These are phyloP conservation scores for Penicillium sumatraense DNA, from an alignment of 2,329 filamentous ascomycete genomes.

Conservation along the genomic window DNA sequence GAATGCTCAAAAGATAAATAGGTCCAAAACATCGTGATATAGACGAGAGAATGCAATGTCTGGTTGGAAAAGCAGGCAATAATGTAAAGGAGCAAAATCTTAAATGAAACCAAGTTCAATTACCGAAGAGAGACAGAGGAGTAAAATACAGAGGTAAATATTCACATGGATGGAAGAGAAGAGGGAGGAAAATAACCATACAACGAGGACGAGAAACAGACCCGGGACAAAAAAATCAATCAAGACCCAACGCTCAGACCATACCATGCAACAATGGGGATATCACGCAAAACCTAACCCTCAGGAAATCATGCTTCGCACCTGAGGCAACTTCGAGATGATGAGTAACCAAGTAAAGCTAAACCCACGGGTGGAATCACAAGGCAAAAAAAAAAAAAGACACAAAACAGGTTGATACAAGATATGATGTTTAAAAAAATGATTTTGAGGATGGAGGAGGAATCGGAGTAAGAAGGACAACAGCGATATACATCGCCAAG, in stretches of 20 bases:
- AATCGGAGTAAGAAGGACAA: constrained; percentile 1
- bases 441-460: not conserved
- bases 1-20: not conserved
- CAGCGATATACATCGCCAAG: too few species aligned
- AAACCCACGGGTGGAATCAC: constrained; percentile 13
- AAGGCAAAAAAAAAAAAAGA: constrained; percentile 8
- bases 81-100: not conserved
- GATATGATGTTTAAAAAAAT: not conserved
- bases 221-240: constrained; percentile 6
- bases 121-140: constrained; percentile 1
- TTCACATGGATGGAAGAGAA: constrained; percentile 22
- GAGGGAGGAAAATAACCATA: not conserved
- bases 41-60: not conserved
- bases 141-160: constrained; percentile 26
- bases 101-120: constrained; percentile 2
- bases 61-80: not conserved
- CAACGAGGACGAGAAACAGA: constrained; percentile 5
- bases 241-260: constrained; percentile 25
- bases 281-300: constrained; percentile 32
- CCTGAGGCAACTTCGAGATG: not conserved
- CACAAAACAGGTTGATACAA: constrained; percentile 15
- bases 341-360: not conserved
- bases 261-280: constrained; percentile 32
- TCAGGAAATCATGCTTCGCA: constrained; percentile 20
- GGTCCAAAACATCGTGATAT: not conserved